phyloP scores from a whole-genome alignment of 192 early-diverging fungal species.

The Rhizophlyctis rosea region DNA sequence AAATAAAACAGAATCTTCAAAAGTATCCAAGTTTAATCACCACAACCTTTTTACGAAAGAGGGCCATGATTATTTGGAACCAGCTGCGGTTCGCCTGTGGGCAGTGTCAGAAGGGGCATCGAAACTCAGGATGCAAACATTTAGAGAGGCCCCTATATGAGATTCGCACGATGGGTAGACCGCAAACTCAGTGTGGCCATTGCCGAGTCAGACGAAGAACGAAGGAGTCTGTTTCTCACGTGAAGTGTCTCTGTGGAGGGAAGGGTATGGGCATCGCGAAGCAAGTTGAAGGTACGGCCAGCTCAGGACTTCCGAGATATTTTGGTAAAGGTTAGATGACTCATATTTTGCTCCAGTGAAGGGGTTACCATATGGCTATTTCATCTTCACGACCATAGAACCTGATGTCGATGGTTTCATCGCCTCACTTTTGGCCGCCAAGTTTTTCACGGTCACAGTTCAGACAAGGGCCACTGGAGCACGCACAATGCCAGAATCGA shows the following conservation, averaged over 20 bases:
- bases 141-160: conserved; percentile 14
- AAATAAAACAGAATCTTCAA: too few relatives aligned
- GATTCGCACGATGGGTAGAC: conserved; percentile 19
- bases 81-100: conserved; percentile 30
- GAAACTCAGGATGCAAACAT: conserved; percentile 18
- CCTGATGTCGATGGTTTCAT: neutral
- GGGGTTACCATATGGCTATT: neutral
- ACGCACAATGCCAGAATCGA: too few relatives aligned
- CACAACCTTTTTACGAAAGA: too few relatives aligned
- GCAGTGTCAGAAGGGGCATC: conserved; percentile 26
- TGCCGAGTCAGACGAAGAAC: conserved; percentile 17
- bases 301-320: too few relatives aligned
- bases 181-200: conserved; percentile 24
- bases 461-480: conserved; percentile 1
- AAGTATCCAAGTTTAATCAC: too few relatives aligned
- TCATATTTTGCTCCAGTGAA: neutral
- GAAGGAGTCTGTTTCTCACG: conserved; percentile 25
- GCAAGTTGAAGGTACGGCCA: conserved; percentile 20
- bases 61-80: too few relatives aligned
- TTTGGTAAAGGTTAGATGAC: neutral
- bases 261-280: conserved; percentile 11
- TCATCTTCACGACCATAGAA: neutral
- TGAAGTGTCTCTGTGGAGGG: conserved; percentile 24
- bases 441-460: conserved; percentile 13
- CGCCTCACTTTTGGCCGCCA: neutral